Base-by-base conservation (phyloP, 164 flowering plant genomes). In the Hamamelis virginiana region DNA sequence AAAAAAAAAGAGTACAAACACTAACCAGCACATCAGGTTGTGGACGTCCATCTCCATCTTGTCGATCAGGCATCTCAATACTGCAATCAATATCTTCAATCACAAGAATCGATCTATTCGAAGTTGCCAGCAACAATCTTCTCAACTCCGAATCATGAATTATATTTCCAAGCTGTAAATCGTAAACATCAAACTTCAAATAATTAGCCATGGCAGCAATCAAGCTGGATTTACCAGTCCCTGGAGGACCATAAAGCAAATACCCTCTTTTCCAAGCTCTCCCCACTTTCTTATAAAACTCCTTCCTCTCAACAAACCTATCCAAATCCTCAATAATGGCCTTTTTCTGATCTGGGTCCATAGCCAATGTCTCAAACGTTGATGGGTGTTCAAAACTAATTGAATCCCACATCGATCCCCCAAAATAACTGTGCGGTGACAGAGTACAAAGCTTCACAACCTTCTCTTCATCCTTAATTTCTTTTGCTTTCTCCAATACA, bases 191-290 rank as follows among this genome's bases (percentile, higher is more conserved):
- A 33, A 73, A 77, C 0, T 70, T 74, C 65, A 77, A 46, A 33
- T 77, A 64, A 56, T 77, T 77, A 6, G 81, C 74, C 78, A 78
- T 78, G 8, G 81, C 78, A 4, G 76, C 81, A 41, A 78, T 62
- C 78, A 78, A 69, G 66, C 81, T 78, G 19, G 80, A 77, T 50
- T 77, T 77, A 13, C 80, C 80, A 0, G 80, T 77, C 12, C 76
- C 76, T 0, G 77, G 80, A 4, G 77, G 77, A 1, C 77, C 80
- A 43, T 77, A 73, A 12, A 46, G 11, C 50, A 46, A 46, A 15
- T 46, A 46, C 13, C 50, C 18, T 58, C 80, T 56, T 60, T 78
- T 78, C 81, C 81, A 78, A 43, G 77, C 76, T 66, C 65, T 75
- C 5, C 79, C 82, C 0, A 76, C 75, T 38, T 43, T 75, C 64